Evolutionary conservation across 148 eudicot genomes (phyloP).

Genomic region (Dysphania ambrosioides): DNA sequence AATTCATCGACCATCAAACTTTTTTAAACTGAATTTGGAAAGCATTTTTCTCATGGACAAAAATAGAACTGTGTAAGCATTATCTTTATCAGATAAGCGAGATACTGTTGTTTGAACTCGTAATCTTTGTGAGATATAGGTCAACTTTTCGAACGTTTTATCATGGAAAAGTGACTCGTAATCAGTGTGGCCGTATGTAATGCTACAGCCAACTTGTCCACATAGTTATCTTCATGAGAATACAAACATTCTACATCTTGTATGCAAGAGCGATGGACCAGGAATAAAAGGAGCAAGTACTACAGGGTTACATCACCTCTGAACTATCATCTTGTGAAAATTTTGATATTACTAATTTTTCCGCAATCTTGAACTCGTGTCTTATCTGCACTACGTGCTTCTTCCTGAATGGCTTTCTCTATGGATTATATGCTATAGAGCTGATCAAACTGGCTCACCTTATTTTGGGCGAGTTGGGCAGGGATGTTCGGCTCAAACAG

Average conservation of each 20-base stretch:
- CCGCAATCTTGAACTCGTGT: background rate
- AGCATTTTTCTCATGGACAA: no score
- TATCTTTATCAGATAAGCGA: background rate
- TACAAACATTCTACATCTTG: background rate
- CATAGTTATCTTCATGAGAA: background rate
- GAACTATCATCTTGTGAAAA: background rate
- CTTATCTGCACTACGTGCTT: background rate
- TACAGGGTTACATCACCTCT: background rate
- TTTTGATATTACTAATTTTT: background rate
- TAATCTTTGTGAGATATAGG: no score
- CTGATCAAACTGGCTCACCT: background rate
- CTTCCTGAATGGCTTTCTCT: background rate
- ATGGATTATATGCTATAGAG: background rate
- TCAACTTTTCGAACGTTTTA: background rate
- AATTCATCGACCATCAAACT: no score
- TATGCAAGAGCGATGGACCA: background rate
- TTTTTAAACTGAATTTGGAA: no score
- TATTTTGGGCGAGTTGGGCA: background rate
- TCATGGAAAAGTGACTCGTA: background rate
- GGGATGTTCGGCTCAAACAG: background rate
- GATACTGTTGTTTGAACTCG: background rate
- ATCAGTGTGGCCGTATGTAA: background rate
- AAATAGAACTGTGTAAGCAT: background rate
- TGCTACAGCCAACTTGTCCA: background rate
- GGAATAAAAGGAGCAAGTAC: background rate